Evolutionary conservation across 116 monocot genomes (phyloP), one percentile per base, ranked within the genome.

Genomic region (Papilionanthe hybrid): DNA sequence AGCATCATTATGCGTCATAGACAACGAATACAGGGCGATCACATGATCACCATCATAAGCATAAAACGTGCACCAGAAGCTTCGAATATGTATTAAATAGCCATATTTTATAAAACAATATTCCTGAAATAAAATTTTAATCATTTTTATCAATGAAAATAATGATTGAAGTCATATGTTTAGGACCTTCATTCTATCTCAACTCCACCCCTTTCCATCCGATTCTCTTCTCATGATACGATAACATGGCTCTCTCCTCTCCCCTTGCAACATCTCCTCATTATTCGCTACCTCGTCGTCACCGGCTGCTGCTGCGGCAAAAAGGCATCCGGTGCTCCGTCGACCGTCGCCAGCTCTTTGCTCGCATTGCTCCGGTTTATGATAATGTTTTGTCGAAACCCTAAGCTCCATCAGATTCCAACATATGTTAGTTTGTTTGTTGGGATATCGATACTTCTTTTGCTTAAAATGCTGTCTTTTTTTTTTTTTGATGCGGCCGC

Each of bases 321-420:
- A 73, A n/a, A 43, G 79, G 79, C 43, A 44, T 78, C 66, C 57
- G 72, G n/a, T 87, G 78, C 72, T 81, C 92, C 50, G 83, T 76
- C 20, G 92, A 94, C 5, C 90, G 97, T 15, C 92, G 92, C 78
- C 76, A 75, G 13, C 92, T 97, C 74, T 97, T 97, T 78, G 81
- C 72, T 76, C 94, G 97, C 84, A 94, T 97, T 68, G 94, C 97
- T 76, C 92, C 91, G 4, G 85, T 94, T 53, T 97, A 97, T 83
- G 97, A 97, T 68, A 81, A 82, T 58, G 93, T 96, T 56, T 19
- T 78, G 13, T 6, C 27, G 75, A 20, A 55, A n/a, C 23, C 77
- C 73, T 48, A 37, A 22, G 20, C 18, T 4, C 8, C n/a, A 2
- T 32, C 50, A 15, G 19, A 73, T 44, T 65, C 30, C 29, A 22